A percentile compares a stretch with the other conserved stretches of the same genome.
phyloP scores from a whole-genome alignment of 1,139 yeast species.

The Geotrichum restrictum region DNA sequence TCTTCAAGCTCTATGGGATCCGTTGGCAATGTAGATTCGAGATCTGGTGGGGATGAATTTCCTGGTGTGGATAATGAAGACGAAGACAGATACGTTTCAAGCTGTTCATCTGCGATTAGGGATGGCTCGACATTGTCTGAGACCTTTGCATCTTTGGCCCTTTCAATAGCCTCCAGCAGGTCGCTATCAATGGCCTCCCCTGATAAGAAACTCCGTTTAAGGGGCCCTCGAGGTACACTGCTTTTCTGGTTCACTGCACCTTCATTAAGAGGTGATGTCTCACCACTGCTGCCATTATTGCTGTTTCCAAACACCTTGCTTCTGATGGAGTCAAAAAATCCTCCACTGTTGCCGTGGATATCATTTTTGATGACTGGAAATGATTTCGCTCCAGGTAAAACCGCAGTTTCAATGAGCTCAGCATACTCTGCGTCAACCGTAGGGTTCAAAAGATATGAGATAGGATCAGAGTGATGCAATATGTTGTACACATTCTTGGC shows the following conservation, averaged over 20 bases:
- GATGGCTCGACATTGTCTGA: background rate
- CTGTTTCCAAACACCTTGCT: conserved; percentile 5
- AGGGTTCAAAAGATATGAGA: conserved; percentile 40
- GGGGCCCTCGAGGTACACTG: conserved; percentile 1
- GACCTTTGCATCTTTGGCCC: background rate
- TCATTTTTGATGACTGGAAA: conserved; percentile 25
- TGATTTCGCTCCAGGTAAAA: conserved; percentile 30
- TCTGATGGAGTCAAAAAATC: conserved; percentile 10
- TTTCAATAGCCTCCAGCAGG: background rate
- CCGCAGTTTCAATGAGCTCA: conserved; percentile 30
- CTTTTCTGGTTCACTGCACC: background rate
- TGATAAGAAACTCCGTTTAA: background rate
- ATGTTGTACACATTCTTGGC: conserved; percentile 41
- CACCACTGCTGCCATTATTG: background rate
- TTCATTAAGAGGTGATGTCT: background rate
- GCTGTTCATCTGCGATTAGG: background rate
- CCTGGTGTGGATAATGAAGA: background rate
- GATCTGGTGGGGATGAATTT: background rate
- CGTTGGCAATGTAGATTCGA: background rate
- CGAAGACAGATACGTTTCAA: background rate
- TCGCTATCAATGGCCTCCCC: background rate
- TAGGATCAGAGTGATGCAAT: conserved; percentile 43
- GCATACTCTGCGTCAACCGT: conserved; percentile 39
- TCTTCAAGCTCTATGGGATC: conserved; percentile 28
- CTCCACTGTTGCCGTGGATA: background rate